phyloP scores from a whole-genome alignment of 2,329 filamentous ascomycete genomes.

The Venturia aucupariae region DNA sequence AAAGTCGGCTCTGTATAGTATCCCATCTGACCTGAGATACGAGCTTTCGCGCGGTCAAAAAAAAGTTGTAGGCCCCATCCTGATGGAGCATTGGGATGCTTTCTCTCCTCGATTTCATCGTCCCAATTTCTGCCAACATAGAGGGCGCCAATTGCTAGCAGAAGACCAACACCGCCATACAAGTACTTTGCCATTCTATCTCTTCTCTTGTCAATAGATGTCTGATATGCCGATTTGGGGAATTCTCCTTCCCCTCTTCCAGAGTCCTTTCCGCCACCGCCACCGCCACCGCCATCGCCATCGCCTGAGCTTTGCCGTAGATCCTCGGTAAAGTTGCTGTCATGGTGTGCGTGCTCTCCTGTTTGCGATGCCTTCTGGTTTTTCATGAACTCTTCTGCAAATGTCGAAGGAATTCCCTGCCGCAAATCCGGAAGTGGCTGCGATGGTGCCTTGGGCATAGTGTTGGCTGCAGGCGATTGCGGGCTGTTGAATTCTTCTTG shows the following conservation, averaged over 20 bases:
- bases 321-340: conserved; percentile 17
- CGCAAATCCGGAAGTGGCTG: conserved; percentile 75
- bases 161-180: conserved; percentile 52
- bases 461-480: conserved; percentile 27
- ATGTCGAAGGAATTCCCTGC: conserved; percentile 87
- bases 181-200: conserved; percentile 67
- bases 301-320: conserved; percentile 29
- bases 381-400: conserved; percentile 62
- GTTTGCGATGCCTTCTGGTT: conserved; percentile 24
- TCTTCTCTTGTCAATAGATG: conserved; percentile 77
- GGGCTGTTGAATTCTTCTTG: conserved; percentile 31
- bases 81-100: conserved; percentile 62
- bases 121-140: conserved; percentile 90
- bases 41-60: conserved; percentile 71
- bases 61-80: conserved; percentile 69
- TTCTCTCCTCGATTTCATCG: conserved; percentile 57
- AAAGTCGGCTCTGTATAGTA: conserved; percentile 98
- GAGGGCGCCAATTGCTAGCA: conserved; percentile 48
- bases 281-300: conserved; percentile 37
- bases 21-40: conserved; percentile 64
- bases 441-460: neutral
- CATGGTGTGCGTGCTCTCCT: conserved; percentile 12
- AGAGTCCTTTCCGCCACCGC: conserved; percentile 38
- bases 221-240: conserved; percentile 75
- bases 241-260: conserved; percentile 56